A percentile compares a stretch with the other conserved stretches of the same genome.
These are phyloP conservation scores for Pochonia chlamydosporia DNA, from an alignment of 2,329 filamentous ascomycete genomes.

Conservation along the genomic window DNA sequence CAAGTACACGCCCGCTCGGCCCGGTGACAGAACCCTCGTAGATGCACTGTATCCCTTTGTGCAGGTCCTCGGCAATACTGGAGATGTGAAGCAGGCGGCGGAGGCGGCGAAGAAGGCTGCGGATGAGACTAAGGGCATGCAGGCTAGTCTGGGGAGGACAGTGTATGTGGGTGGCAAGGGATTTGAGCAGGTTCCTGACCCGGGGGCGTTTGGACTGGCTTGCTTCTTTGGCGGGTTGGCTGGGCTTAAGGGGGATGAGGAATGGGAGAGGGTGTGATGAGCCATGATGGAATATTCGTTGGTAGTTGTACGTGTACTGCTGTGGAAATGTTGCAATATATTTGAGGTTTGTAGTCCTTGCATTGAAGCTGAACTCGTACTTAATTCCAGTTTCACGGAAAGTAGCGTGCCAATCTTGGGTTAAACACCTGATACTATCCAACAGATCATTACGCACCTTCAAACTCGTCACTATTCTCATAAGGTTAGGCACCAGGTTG, in stretches of 20 bases:
- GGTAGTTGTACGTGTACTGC: not conserved
- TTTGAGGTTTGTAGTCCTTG: too few relatives aligned
- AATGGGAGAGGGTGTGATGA: conserved; percentile 3
- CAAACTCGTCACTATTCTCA: too few relatives aligned
- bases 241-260: conserved; percentile 21
- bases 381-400: too few relatives aligned
- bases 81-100: conserved; percentile 66
- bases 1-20: conserved; percentile 82
- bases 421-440: too few relatives aligned
- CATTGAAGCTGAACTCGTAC: too few relatives aligned
- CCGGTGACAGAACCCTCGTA: conserved; percentile 83
- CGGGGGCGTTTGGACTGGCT: conserved; percentile 68
- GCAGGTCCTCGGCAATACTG: conserved; percentile 58
- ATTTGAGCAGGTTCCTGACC: conserved; percentile 46
- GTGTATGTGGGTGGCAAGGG: conserved; percentile 40
- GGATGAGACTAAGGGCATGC: conserved; percentile 85
- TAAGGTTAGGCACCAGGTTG: too few relatives aligned
- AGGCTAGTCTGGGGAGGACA: conserved; percentile 68
- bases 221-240: conserved; percentile 78
- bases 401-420: too few relatives aligned
- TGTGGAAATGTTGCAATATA: too few relatives aligned
- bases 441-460: too few relatives aligned
- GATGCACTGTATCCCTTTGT: conserved; percentile 90
- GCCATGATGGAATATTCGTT: too few relatives aligned
- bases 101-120: conserved; percentile 69